Evolutionary conservation across 768 basidiomycete species (phyloP), one percentile per base, ranked within the genome.

Genomic region (Kwoniella newhampshirensis): DNA sequence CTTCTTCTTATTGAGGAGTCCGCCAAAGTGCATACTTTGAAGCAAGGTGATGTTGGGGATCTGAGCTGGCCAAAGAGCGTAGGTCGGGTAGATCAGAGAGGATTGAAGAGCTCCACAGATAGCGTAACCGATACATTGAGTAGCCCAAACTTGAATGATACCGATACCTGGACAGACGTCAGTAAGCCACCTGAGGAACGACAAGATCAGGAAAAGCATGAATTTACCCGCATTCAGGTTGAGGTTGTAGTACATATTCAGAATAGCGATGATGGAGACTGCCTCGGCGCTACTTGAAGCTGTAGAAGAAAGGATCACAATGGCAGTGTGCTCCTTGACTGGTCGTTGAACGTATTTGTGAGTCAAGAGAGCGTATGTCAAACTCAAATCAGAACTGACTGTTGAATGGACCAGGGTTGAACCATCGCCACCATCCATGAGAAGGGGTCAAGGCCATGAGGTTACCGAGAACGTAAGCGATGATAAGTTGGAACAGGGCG

Each of bases 371-470:
- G 15, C n/a, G n/a, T 17, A 0, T 48, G 36, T 15, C 20, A 23
- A n/a, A 8, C 15, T 17, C 52, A 44, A 25, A 23, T 28, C 70
- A n/a, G n/a, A n/a, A 42, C 81, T 82, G 82, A 70, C 74, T 78
- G 79, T 84, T 85, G 78, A 85, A 85, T 20, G 82, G 82, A 0
- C 84, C 83, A 3, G 84, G 84, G 66, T 85, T 85, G 48, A 85
- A 72, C 67, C 82, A 84, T n/a, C 81, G 71, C 81, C 82, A 85
- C 59, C 64, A 70, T 8, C 82, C 81, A 26, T 67, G 63, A 40
- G 74, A 74, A n/a, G 82, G 82, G 9, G 82, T 67, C 77, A 84
- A 0, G 55, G 68, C 62, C 74, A 80, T 77, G 0, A 70, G 68
- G 54, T 79, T 77, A 77, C 83, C 83, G n/a, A 84, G 58, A 27